Conservation (phyloP, 2,329 filamentous ascomycete species). For the Elsinoe necatrix region DNA sequence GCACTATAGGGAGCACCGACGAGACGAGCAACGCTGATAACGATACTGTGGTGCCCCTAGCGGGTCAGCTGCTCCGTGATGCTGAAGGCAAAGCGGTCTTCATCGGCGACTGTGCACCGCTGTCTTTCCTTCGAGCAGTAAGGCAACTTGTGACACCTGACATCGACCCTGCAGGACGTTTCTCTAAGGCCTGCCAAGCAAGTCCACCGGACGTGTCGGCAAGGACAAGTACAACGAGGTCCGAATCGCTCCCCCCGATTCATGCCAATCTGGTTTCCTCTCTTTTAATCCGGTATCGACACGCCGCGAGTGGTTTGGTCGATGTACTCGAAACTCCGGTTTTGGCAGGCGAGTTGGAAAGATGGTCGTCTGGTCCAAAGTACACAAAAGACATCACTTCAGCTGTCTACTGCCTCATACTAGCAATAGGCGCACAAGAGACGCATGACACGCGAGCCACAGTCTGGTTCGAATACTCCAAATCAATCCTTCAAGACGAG, state of each 20-base stretch:
- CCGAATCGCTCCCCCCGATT: background rate
- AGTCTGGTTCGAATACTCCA: slow-evolving; percentile 40
- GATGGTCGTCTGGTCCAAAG: background rate
- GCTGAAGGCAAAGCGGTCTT: slow-evolving; percentile 47
- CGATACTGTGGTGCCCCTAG: slow-evolving; percentile 35
- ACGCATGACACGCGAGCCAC: slow-evolving; percentile 36
- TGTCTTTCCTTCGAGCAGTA: slow-evolving; percentile 47
- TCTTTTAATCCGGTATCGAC: background rate
- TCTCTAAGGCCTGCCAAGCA: slow-evolving; percentile 17
- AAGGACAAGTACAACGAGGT: background rate
- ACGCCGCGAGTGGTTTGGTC: background rate
- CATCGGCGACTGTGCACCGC: slow-evolving; percentile 45
- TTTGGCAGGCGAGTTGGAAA: background rate
- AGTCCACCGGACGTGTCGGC: background rate
- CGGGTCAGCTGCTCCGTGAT: slow-evolving; percentile 42
- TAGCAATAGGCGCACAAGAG: slow-evolving; percentile 43
- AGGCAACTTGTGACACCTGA: slow-evolving; percentile 42
- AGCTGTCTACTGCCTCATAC: slow-evolving; percentile 43
- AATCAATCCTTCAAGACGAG: slow-evolving; percentile 37
- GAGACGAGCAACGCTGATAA: slow-evolving; percentile 15
- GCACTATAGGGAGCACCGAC: background rate
- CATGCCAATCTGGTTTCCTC: background rate
- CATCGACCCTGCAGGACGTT: slow-evolving; percentile 31
- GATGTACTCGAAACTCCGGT: background rate
- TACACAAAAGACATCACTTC: slow-evolving; percentile 34